These are phyloP conservation scores for Hypoxylon rubiginosum DNA, from an alignment of 2,329 filamentous ascomycete species.

Conservation along the genomic window DNA sequence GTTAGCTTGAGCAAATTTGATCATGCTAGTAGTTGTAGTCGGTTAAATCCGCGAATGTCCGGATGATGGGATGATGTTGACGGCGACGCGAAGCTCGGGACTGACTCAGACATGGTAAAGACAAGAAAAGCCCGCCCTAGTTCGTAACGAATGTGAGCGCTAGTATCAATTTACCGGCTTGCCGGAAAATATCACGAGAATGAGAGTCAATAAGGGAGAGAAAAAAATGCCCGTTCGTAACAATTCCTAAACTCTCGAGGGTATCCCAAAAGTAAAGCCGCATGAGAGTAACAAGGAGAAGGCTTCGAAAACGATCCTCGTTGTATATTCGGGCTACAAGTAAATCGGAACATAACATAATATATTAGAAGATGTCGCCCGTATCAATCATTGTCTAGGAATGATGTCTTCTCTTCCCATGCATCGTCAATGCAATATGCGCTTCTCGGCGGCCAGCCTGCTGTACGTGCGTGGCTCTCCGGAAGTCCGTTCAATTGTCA, in stretches of 20 bases:
- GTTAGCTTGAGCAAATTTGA: conserved; percentile 12
- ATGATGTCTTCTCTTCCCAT: conserved; percentile 27
- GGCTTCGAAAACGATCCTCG: not conserved
- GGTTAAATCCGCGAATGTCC: not conserved
- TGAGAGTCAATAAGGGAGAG: not conserved
- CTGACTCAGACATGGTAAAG: not conserved
- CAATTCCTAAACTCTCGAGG: not conserved
- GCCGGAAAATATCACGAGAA: not conserved
- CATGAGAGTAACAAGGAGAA: not conserved
- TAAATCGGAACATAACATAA: not conserved
- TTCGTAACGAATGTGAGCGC: not conserved
- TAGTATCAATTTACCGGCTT: not conserved
- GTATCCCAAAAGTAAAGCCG: not conserved
- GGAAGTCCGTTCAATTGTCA: conserved; percentile 46
- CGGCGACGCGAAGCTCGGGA: not conserved
- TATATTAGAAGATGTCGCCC: conserved; percentile 8
- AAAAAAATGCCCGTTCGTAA: not conserved
- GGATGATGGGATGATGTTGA: not conserved
- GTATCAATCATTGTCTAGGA: conserved; percentile 33
- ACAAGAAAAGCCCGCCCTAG: not conserved
- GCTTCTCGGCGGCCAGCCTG: conserved; percentile 44
- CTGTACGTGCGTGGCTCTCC: conserved; percentile 34
- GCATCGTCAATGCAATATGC: conserved; percentile 39
- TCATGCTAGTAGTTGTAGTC: not conserved
- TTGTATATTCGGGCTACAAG: conserved; percentile 9